Conservation (phyloP, 2,329 filamentous ascomycete genomes). For the Beauveria australis region DNA sequence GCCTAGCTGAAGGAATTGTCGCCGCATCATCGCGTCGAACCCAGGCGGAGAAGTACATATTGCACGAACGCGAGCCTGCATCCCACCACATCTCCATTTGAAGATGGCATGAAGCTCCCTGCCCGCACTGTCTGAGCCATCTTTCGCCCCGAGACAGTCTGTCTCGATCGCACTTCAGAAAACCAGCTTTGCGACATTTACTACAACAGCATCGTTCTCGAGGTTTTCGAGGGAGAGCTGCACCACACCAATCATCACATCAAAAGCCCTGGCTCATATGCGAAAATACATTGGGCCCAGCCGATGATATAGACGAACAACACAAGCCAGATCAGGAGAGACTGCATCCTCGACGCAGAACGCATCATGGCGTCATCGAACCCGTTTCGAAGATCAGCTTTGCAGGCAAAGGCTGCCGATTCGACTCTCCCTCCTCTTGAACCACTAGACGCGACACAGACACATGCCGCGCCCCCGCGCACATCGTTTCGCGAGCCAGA, state of each 20-base stretch:
- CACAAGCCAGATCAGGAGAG: not conserved
- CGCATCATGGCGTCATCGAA: slow-evolving; percentile 34
- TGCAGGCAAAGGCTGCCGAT: slow-evolving; percentile 15
- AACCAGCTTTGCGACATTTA: slow-evolving; percentile 14
- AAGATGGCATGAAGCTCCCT: not conserved
- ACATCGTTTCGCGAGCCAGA: slow-evolving; percentile 17
- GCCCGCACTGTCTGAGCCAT: not conserved
- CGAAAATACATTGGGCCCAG: not conserved
- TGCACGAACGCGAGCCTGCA: not conserved
- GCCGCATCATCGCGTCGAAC: not conserved
- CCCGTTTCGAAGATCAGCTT: slow-evolving; percentile 41
- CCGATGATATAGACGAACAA: not conserved
- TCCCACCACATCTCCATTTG: not conserved
- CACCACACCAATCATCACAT: not conserved
- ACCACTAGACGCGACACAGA: slow-evolving; percentile 21
- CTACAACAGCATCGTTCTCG: not conserved
- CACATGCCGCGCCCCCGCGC: slow-evolving; percentile 16
- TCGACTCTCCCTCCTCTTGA: slow-evolving; percentile 22
- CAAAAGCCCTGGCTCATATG: not conserved
- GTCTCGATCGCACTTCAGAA: not conserved
- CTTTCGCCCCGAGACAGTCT: not conserved
- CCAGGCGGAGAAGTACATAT: not conserved
- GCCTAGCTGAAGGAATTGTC: not conserved
- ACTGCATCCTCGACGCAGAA: not conserved
- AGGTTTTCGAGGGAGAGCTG: not conserved